phyloP scores from a whole-genome alignment of 2,329 filamentous ascomycete species.

The Magnaporthiopsis rhizophila region DNA sequence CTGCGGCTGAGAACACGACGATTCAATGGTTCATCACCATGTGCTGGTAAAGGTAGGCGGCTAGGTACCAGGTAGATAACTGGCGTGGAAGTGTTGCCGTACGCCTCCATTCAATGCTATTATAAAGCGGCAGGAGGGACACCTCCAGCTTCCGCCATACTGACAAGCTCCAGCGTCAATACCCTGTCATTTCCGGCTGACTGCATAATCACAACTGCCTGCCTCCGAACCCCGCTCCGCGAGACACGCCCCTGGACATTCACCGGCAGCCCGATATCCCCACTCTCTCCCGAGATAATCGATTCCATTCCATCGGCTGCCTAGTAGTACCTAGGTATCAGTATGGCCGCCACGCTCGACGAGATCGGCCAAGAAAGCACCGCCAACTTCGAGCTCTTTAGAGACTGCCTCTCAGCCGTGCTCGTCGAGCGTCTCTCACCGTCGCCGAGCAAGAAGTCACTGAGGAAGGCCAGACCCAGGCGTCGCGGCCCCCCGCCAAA shows the following conservation, averaged over 20 bases:
- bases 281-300: no score
- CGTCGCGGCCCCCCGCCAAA: not conserved
- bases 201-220: not conserved
- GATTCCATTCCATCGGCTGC: not conserved
- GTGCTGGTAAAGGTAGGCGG: not conserved
- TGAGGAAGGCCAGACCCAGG: not conserved
- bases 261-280: not conserved
- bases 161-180: no score
- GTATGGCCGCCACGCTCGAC: not conserved
- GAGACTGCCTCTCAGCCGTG: slow-evolving; percentile 64
- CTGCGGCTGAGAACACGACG: not conserved
- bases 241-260: not conserved
- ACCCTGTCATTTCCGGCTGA: no score
- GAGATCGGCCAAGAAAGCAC: not conserved
- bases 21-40: not conserved
- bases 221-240: no score
- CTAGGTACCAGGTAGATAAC: not conserved
- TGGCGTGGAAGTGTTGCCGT: not conserved
- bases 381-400: slow-evolving; percentile 60
- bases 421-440: slow-evolving; percentile 54
- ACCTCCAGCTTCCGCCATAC: not conserved
- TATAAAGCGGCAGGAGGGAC: not conserved
- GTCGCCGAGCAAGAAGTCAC: not conserved
- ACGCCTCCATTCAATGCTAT: not conserved
- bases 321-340: not conserved